Conservation (phyloP, 371 early-diverging fungal species). For the Coemansia sp. region DNA sequence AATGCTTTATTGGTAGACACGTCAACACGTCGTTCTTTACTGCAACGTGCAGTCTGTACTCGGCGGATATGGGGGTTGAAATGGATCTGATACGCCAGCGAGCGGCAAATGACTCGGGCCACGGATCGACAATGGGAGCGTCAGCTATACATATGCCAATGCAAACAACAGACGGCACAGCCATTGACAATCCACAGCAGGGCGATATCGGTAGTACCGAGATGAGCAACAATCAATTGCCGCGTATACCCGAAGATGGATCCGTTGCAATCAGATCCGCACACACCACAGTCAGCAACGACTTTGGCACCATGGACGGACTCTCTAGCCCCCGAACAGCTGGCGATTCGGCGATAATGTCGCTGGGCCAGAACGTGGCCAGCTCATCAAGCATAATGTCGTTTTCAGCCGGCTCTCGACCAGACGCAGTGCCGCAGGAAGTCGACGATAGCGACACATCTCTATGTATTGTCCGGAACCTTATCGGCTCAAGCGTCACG, state of each 20-base stretch:
- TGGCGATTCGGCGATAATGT: neutral
- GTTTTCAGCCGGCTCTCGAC: slow-evolving; percentile 29
- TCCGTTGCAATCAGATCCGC: neutral
- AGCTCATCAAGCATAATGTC: slow-evolving; percentile 41
- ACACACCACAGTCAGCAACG: slow-evolving; percentile 11
- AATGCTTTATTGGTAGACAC: slow-evolving; percentile 45
- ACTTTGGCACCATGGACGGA: neutral
- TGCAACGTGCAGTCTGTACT: slow-evolving; percentile 62
- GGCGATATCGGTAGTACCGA: neutral
- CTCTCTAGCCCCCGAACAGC: neutral
- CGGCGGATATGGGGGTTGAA: slow-evolving; percentile 53
- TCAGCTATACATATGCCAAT: neutral
- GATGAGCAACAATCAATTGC: neutral
- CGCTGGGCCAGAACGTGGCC: slow-evolving; percentile 28
- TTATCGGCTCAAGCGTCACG: slow-evolving; percentile 72
- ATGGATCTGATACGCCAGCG: slow-evolving; percentile 59
- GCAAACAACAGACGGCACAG: neutral
- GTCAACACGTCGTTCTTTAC: slow-evolving; percentile 61
- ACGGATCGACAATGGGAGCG: slow-evolving; percentile 9
- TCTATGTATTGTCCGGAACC: slow-evolving; percentile 54
- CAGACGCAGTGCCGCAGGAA: slow-evolving; percentile 9
- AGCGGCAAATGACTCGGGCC: slow-evolving; percentile 24
- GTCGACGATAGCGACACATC: slow-evolving; percentile 15
- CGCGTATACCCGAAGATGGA: neutral
- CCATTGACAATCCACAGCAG: neutral